Evolutionary conservation across 331 rosid species (phyloP).

Genomic region (Malus hybrid): DNA sequence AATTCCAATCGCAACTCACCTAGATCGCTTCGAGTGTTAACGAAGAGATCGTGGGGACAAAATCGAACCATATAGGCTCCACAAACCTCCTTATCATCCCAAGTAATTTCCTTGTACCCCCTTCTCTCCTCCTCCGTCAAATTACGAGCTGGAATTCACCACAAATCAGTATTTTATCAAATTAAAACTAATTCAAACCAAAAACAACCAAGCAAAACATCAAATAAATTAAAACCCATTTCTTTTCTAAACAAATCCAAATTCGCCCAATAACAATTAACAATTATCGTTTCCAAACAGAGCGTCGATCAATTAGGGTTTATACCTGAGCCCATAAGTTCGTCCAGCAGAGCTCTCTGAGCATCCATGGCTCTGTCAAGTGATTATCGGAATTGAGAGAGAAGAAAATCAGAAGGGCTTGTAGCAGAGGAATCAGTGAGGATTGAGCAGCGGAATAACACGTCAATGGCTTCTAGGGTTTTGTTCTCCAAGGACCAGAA

Average conservation of each 20-base stretch:
- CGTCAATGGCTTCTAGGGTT: conserved; percentile 21
- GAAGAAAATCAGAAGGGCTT: neutral
- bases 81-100: conserved; percentile 96
- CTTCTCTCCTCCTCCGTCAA: conserved; percentile 93
- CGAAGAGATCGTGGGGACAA: conserved; percentile 97
- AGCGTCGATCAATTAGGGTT: neutral
- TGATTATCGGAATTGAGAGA: neutral
- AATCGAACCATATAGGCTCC: conserved; percentile 93
- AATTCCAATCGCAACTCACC: conserved; percentile 42
- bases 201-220: neutral
- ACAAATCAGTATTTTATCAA: neutral
- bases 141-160: conserved; percentile 63
- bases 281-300: neutral
- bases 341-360: conserved; percentile 96
- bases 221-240: neutral
- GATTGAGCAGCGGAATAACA: neutral
- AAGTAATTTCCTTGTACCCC: conserved; percentile 71
- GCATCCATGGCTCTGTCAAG: conserved; percentile 64
- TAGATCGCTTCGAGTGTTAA: conserved; percentile 93
- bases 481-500: conserved; percentile 8
- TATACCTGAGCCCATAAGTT: conserved; percentile 95
- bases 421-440: neutral
- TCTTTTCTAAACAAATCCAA: neutral
- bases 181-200: neutral
- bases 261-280: neutral